phyloP scores from a whole-genome alignment of 1,284 basidiomycete species.

The Volvariella surrecta region DNA sequence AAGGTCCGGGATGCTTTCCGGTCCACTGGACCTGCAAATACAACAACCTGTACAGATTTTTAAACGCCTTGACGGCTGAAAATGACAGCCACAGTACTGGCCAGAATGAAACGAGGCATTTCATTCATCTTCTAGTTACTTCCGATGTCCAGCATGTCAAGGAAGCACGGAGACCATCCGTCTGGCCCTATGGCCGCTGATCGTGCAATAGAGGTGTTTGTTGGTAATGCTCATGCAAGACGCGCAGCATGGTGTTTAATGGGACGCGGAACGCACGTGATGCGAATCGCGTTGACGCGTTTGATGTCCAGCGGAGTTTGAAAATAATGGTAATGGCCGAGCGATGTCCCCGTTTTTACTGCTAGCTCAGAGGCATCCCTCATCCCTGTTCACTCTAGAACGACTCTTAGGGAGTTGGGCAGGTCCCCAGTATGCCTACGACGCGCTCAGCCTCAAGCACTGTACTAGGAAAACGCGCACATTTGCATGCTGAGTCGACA shows the following conservation, averaged over 20 bases:
- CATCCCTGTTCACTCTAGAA: conserved; percentile 14
- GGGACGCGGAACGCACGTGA: conserved; percentile 19
- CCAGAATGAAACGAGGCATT: no score
- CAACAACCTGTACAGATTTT: no score
- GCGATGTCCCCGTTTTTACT: conserved; percentile 2
- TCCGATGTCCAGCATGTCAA: no score
- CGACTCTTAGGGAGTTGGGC: conserved; percentile 15
- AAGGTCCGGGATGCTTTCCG: no score
- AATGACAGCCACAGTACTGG: no score
- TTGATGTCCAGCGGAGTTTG: conserved; percentile 25
- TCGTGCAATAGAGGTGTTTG: no score
- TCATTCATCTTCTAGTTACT: no score
- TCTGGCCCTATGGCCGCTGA: no score
- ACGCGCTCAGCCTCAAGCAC: conserved; percentile 32
- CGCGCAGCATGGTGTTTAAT: background rate
- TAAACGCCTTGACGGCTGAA: no score
- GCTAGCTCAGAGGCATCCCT: conserved; percentile 6
- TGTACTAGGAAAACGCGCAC: conserved; percentile 52
- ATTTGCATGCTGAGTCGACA: conserved; percentile 28
- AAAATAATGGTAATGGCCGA: conserved; percentile 20
- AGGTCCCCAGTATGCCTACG: conserved; percentile 2
- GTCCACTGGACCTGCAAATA: no score
- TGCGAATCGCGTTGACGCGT: conserved; percentile 27
- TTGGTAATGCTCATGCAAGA: no score
- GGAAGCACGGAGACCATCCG: no score